phyloP scores from a whole-genome alignment of 192 early-diverging fungal genomes.

The Coemansia asiatica region DNA sequence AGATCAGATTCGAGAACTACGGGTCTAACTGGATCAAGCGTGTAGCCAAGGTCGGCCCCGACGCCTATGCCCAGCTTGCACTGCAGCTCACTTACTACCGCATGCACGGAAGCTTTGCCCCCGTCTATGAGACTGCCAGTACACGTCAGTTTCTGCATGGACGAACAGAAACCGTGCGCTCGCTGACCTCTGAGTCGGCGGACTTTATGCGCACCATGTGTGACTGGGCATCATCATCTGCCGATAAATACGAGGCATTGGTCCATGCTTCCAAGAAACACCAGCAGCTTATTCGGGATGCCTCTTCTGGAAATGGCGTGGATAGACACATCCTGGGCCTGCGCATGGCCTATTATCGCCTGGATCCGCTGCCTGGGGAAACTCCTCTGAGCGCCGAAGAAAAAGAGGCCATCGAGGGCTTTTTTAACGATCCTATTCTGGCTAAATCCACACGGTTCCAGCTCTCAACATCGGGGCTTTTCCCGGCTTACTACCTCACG shows the following conservation, averaged over 20 bases:
- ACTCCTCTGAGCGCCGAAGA: slow-evolving; percentile 13
- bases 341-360: slow-evolving; percentile 57
- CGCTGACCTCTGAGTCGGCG: slow-evolving; percentile 67
- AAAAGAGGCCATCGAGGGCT: slow-evolving; percentile 22
- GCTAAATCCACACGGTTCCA: slow-evolving; percentile 66
- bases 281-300: slow-evolving; percentile 62
- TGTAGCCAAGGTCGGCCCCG: slow-evolving; percentile 63
- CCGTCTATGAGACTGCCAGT: slow-evolving; percentile 84
- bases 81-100: slow-evolving; percentile 84
- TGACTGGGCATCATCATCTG: slow-evolving; percentile 31
- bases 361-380: slow-evolving; percentile 52
- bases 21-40: slow-evolving; percentile 78
- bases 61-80: slow-evolving; percentile 86
- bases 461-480: slow-evolving; percentile 76
- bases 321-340: slow-evolving; percentile 87
- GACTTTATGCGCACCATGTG: slow-evolving; percentile 71
- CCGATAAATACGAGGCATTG: slow-evolving; percentile 56
- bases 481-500: slow-evolving; percentile 64
- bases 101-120: slow-evolving; percentile 60
- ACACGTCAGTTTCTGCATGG: slow-evolving; percentile 81
- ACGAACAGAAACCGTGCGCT: slow-evolving; percentile 84
- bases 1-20: slow-evolving; percentile 68
- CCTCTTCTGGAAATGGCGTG: slow-evolving; percentile 75
- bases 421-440: slow-evolving; percentile 71
- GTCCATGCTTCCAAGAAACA: slow-evolving; percentile 69